Evolutionary conservation across 495 filamentous ascomycete genomes (phyloP), one percentile per base, ranked within the genome.

Genomic region (Penicillium paxilli): DNA sequence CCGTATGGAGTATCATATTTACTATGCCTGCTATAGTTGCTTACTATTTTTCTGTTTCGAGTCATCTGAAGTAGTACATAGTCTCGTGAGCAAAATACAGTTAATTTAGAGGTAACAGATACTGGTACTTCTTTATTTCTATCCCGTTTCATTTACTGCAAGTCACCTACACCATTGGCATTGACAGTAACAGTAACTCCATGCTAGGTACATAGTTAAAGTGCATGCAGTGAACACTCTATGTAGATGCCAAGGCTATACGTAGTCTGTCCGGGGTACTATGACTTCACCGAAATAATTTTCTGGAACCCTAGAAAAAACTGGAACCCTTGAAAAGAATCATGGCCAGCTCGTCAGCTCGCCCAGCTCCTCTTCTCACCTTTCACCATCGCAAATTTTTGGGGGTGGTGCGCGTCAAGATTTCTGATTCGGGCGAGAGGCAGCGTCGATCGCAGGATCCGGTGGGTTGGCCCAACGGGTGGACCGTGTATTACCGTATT

Each of bases 391-490:
- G 49, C 41, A 48, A 51, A 40, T 53, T n/a, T n/a, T n/a, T n/a
- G 59, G 49, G 45, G 35, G 19, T 19, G 8, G 47, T 48, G 44
- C 32, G 49, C 49, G 52, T 47, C 46, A 48, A 48, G 16, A 30
- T 20, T 51, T 5, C 59, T 53, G 26, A 32, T 37, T 56, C 47
- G 28, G 63, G 60, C 23, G 47, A 55, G 42, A 30, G 35, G 23
- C 9, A 40, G n/a, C 44, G 62, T 62, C 62, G 60, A 66, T 60
- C 57, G 23, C 52, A 54, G 46, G 56, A 61, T 56, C 60, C 60
- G 49, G 21, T 50, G 60, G 54, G 20, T 52, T 64, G 63, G 63
- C 51, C n/a, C 51, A 65, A 63, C 63, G 63, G 62, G 30, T 49
- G 48, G 60, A 44, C 20, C 12, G 21, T 42, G 40, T 40, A 40